Percentiles rank a stretch among this genome's conserved stretches.
Conservation (phyloP, 352 stramenopile genomes). For the Globisporangium megalacanthum region DNA sequence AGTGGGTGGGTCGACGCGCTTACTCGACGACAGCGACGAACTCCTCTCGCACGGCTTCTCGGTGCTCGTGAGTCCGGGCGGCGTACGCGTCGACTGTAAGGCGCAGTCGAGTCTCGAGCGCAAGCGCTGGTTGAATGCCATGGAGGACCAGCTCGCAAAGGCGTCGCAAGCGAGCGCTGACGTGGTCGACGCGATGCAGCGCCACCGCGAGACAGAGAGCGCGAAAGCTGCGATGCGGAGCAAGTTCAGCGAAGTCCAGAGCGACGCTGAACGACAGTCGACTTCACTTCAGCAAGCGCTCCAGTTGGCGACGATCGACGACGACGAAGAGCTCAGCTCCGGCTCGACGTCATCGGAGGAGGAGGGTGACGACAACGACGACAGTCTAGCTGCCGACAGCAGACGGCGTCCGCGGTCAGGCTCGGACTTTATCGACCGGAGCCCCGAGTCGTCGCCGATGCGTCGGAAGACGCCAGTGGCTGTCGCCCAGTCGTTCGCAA, state of each 20-base stretch:
- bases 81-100: constrained; percentile 38
- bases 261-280: constrained; percentile 43
- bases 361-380: no score
- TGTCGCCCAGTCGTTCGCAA: constrained; percentile 24
- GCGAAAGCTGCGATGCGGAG: constrained; percentile 37
- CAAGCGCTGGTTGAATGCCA: constrained; percentile 64
- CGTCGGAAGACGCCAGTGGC: constrained; percentile 22
- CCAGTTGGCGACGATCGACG: constrained; percentile 21
- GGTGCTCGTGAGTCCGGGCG: constrained; percentile 23
- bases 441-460: constrained; percentile 69
- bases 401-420: constrained; percentile 15
- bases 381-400: neutral
- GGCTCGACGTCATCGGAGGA: neutral
- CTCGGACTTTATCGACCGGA: constrained; percentile 45
- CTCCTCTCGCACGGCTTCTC: constrained; percentile 19
- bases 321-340: constrained; percentile 1
- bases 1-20: neutral
- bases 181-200: constrained; percentile 26
- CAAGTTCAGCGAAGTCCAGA: constrained; percentile 46
- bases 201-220: constrained; percentile 31
- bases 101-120: constrained; percentile 55
- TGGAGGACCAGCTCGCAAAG: constrained; percentile 43
- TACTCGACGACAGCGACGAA: constrained; percentile 14
- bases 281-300: constrained; percentile 42
- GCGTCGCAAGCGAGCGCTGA: constrained; percentile 28